These are phyloP conservation scores for Fusarium illudens DNA, from an alignment of 2,329 filamentous ascomycete species.

Conservation along the genomic window DNA sequence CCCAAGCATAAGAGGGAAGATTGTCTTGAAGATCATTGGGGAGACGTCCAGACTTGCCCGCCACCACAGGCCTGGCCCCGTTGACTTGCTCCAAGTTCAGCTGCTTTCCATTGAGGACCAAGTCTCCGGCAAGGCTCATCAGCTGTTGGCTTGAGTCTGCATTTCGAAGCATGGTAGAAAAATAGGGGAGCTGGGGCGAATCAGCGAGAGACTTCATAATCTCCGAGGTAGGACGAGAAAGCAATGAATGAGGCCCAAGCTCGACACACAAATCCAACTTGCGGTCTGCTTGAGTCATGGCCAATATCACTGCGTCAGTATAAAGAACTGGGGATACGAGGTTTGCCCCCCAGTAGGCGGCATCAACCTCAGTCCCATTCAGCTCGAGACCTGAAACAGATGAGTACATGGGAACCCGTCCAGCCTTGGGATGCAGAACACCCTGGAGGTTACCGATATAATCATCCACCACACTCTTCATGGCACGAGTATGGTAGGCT, in stretches of 20 bases:
- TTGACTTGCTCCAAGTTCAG: conserved; percentile 32
- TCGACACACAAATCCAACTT: conserved; percentile 33
- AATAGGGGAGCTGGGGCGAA: conserved; percentile 28
- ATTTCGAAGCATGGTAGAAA: conserved; percentile 36
- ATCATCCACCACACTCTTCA: conserved; percentile 32
- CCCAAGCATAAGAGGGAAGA: conserved; percentile 36
- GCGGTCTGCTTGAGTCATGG: conserved; percentile 19
- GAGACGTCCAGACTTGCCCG: conserved; percentile 24
- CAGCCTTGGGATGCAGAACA: conserved; percentile 24
- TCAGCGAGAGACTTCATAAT: conserved; percentile 27
- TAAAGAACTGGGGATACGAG: conserved; percentile 38
- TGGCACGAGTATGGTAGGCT: conserved; percentile 33
- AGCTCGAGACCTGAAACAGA: conserved; percentile 29
- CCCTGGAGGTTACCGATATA: conserved; percentile 27
- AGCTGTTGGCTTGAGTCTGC: conserved; percentile 33
- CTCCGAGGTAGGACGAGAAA: conserved; percentile 35
- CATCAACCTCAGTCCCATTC: conserved; percentile 32
- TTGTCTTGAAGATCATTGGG: conserved; percentile 35
- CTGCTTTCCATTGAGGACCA: conserved; percentile 33
- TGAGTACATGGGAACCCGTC: conserved; percentile 31
- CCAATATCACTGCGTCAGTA: conserved; percentile 35
- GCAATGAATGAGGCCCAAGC: conserved; percentile 32
- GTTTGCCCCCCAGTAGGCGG: conserved; percentile 35
- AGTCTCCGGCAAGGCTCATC: conserved; percentile 31
- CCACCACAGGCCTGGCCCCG: conserved; percentile 1